These are phyloP conservation scores for Kodamaea fungicola DNA, from an alignment of 1,139 yeast genomes.

Conservation along the genomic window DNA sequence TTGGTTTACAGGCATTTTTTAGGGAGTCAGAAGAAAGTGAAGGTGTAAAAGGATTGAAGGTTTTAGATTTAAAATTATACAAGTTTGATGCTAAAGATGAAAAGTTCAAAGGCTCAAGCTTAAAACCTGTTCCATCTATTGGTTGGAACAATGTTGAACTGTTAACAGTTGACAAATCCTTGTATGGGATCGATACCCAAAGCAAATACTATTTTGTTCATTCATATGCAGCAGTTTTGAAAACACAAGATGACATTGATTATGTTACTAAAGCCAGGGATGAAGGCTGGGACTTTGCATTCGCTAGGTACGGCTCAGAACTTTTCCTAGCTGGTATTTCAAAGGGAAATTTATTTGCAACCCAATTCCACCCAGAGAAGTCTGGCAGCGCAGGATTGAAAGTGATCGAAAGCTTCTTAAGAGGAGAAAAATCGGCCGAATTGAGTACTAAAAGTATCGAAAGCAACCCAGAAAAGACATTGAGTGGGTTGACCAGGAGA, in stretches of 20 bases:
- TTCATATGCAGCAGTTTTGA: conserved; percentile 75
- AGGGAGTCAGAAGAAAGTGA: conserved; percentile 73
- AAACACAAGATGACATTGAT: conserved; percentile 22
- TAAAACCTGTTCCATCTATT: conserved; percentile 88
- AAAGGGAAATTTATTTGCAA: conserved; percentile 79
- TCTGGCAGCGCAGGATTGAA: conserved; percentile 87
- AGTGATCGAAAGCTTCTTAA: conserved; percentile 68
- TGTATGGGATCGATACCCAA: conserved; percentile 61
- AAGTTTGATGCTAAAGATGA: conserved; percentile 55
- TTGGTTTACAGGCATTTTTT: conserved; percentile 85
- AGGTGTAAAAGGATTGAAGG: conserved; percentile 48
- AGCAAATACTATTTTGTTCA: conserved; percentile 91
- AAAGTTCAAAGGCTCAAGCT: conserved; percentile 17
- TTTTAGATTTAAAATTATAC: conserved; percentile 48
- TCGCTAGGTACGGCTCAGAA: conserved; percentile 74
- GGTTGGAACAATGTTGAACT: conserved; percentile 73
- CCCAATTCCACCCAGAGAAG: conserved; percentile 97
- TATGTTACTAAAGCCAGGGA: conserved; percentile 27
- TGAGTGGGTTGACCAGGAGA: conserved; percentile 79
- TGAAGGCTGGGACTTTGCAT: conserved; percentile 77
- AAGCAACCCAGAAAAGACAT: conserved; percentile 38
- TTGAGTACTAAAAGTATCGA: conserved; percentile 14
- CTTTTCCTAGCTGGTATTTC: conserved; percentile 79
- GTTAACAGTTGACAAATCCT: conserved; percentile 23
- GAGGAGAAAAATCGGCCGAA: conserved; percentile 37